Base-by-base conservation (phyloP, 176 grass and related monocot species). In the Sorghum bicolor region DNA sequence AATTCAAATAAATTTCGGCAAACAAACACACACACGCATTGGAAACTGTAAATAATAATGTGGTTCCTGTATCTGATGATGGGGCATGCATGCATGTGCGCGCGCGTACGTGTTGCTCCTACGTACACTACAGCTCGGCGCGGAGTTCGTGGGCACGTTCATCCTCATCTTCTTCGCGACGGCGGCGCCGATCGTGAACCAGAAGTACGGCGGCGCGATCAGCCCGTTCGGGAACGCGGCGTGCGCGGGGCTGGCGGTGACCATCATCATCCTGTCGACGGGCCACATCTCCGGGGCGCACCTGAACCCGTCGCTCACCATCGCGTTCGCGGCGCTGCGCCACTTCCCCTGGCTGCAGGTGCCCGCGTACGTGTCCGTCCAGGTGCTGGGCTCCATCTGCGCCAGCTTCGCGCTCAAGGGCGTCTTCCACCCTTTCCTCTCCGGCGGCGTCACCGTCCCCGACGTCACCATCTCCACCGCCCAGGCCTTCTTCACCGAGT, bases 141-240 rank as follows among this genome's bases (percentile, higher is more conserved):
- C 96, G 0, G 96, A 98, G 87, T 98, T 98, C 70, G 93, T 98
- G 64, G 96, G 96, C 38, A 98, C 93, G 40, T 98, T 98, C 85
- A 95, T 98, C 68, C 96, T 98, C 30, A 98, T 98, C 82, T 98
- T 98, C 85, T 92, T 92, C 82, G 96, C 96, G 61, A 98, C 96
- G 53, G 96, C 96, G n/a, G 96, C 93, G 10, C 96, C 96, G 28
- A 98, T 98, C 81, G 96, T 98, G 72, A 98, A 98, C 87, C 93
- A 98, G 76, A 98, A 98, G 85, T 95, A 98, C 91, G 88, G 90
- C 85, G 87, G 87, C 78, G 93, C 77, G 16, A 94, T 95, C 86
- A 85, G 91, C 8, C 91, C 94, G 24, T 91, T 98, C 62, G 96
- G 96, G 55, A 98, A 98, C 73, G 96, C 96, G 30, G 96, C 90